phyloP scores from a whole-genome alignment of 1,139 yeast genomes.

The Debaryomyces coudertii region DNA sequence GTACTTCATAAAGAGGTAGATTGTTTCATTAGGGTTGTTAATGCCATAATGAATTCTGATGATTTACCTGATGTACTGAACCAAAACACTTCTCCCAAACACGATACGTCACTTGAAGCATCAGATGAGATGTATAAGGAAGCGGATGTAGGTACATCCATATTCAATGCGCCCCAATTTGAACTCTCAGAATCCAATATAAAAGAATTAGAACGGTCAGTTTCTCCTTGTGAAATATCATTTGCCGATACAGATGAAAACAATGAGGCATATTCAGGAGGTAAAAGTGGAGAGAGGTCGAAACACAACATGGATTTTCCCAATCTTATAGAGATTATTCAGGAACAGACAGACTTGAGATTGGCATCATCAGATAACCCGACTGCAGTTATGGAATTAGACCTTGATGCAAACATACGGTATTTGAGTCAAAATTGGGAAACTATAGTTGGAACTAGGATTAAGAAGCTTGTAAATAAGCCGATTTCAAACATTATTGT shows the following conservation, averaged over 20 bases:
- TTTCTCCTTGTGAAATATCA: slow-evolving; percentile 31
- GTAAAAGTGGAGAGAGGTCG: slow-evolving; percentile 2
- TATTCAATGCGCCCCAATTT: slow-evolving; percentile 30
- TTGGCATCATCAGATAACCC: slow-evolving; percentile 70
- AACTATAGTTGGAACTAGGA: slow-evolving; percentile 66
- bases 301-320: slow-evolving; percentile 15
- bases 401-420: slow-evolving; percentile 74
- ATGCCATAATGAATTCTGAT: not conserved
- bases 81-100: slow-evolving; percentile 10
- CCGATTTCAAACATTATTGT: slow-evolving; percentile 68
- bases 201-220: slow-evolving; percentile 32
- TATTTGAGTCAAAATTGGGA: slow-evolving; percentile 82
- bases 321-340: slow-evolving; percentile 28
- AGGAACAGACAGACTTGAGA: slow-evolving; percentile 50
- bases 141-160: not conserved
- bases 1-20: slow-evolving; percentile 1
- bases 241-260: slow-evolving; percentile 9
- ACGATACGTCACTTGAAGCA: slow-evolving; percentile 9
- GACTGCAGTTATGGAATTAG: slow-evolving; percentile 84
- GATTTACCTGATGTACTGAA: slow-evolving; percentile 1
- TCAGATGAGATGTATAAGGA: not conserved
- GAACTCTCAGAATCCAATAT: slow-evolving; percentile 25
- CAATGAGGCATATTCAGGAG: not conserved
- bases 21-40: not conserved
- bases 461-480: slow-evolving; percentile 54